A percentile compares a stretch with the other conserved stretches of the same genome.
Evolutionary conservation across 495 filamentous ascomycete species (phyloP).

Genomic region (Talaromyces adpressus): DNA sequence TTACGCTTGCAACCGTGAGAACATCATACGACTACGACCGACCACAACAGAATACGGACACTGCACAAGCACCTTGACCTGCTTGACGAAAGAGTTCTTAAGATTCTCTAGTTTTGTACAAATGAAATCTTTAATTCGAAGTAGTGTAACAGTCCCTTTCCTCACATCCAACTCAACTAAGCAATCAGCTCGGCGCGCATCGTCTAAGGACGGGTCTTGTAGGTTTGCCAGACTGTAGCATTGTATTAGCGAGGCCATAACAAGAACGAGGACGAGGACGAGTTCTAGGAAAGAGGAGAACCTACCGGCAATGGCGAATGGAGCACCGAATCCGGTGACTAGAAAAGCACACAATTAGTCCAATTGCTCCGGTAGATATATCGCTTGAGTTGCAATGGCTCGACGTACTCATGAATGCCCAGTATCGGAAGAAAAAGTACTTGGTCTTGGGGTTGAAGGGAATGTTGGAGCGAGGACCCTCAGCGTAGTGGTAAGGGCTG

Average conservation of each 20-base stretch:
- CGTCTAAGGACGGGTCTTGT: conserved; percentile 47
- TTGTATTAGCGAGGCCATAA: conserved; percentile 17
- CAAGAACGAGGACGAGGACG: not conserved
- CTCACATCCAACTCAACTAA: not conserved
- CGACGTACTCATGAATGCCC: conserved; percentile 65
- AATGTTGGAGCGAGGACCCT: conserved; percentile 88
- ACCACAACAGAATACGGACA: not conserved
- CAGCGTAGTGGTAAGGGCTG: conserved; percentile 96
- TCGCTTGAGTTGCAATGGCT: conserved; percentile 10
- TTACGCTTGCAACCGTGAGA: conserved; percentile 10
- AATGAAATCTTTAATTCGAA: conserved; percentile 7
- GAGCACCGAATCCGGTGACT: conserved; percentile 70
- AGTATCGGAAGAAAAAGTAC: conserved; percentile 77
- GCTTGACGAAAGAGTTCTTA: not conserved
- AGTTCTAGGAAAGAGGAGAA: conserved; percentile 13
- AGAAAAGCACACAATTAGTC: conserved; percentile 9
- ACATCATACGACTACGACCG: not conserved
- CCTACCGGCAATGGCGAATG: conserved; percentile 80
- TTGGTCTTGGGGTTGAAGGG: conserved; percentile 92
- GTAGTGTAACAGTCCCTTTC: conserved; percentile 2
- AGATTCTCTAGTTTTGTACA: conserved; percentile 9
- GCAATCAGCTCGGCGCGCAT: not conserved
- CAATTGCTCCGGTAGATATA: conserved; percentile 5
- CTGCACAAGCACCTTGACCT: not conserved
- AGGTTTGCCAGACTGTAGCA: conserved; percentile 73